A percentile compares a stretch with the other conserved stretches of the same genome.
Evolutionary conservation across 768 basidiomycete species (phyloP).

Genomic region (Boletus vinaceobasis): DNA sequence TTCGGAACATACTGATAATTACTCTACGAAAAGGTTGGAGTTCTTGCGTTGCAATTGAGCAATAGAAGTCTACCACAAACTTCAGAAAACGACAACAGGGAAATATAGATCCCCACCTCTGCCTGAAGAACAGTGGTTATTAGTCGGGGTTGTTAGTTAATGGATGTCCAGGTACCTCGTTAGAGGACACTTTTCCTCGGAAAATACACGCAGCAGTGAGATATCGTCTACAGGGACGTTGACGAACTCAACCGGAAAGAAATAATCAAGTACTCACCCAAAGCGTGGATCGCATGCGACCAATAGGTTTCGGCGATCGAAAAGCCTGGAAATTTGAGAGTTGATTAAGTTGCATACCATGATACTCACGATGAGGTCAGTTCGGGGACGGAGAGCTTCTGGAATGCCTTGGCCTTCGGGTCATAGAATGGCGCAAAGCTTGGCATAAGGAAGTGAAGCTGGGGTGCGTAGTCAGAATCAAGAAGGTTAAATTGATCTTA

Average conservation of each 20-base stretch:
- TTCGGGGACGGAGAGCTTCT: conserved; percentile 60
- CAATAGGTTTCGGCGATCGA: conserved; percentile 76
- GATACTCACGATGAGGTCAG: conserved; percentile 66
- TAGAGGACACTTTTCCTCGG: conserved; percentile 76
- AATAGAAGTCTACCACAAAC: conserved; percentile 53
- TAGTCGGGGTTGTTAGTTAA: neutral
- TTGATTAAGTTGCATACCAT: neutral
- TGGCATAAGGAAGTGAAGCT: conserved; percentile 96
- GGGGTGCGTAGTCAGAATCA: conserved; percentile 11
- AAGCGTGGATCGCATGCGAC: conserved; percentile 80
- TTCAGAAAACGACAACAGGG: conserved; percentile 7
- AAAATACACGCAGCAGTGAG: conserved; percentile 86
- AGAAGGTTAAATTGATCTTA: neutral
- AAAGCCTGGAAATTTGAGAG: conserved; percentile 46
- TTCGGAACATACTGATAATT: conserved; percentile 18
- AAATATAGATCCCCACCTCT: conserved; percentile 41
- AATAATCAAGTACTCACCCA: conserved; percentile 42
- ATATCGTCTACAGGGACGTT: conserved; percentile 55
- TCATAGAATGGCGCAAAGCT: conserved; percentile 90
- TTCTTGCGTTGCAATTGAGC: conserved; percentile 73
- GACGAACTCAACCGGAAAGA: neutral
- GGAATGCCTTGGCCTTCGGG: conserved; percentile 57
- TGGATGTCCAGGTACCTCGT: conserved; percentile 56
- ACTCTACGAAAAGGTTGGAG: conserved; percentile 79
- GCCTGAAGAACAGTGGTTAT: conserved; percentile 34